Evolutionary conservation across 176 grass and related monocot genomes (phyloP), one percentile per base, ranked within the genome.

Genomic region (Otatea glauca): DNA sequence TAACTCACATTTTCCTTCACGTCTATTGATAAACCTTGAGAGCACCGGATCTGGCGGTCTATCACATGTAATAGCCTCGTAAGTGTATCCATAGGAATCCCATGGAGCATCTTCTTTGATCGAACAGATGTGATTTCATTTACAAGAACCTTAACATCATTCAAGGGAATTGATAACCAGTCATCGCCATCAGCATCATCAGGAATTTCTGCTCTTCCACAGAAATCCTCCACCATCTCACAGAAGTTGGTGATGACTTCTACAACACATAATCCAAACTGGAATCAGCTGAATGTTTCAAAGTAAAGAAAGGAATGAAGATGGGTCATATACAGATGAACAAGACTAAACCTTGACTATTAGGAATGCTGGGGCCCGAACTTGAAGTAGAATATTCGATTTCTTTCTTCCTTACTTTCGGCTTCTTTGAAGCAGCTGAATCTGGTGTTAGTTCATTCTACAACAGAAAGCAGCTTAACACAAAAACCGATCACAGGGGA

Each of bases 141-240:
- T 48, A 94, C 88, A 80, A 99, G 91, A 82, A 77, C 48, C 77
- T 96, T 99, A 78, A 89, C 86, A 82, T 94, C 93, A 83, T 83
- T 56, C 51, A 96, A 70, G 54, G 91, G 90, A 68, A 99, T 63
- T 81, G 90, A 94, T 74, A 88, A 70, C 80, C 84, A 92, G 65
- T 92, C 97, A 75, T 83, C 88, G n/a, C 88, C 91, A 70, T 98
- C 96, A 72, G 78, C 83, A 79, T 99, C 90, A 61, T 96, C 90
- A 79, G 76, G 85, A 83, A 70, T 76, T 87, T 98, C 96, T 81
- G 81, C 89, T 90, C 78, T 93, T 66, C 91, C 85, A 84, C 93
- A 99, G 81, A 99, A 99, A 48, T 92, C 94, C 60, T 99, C 97
- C 69, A 89, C 91, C 74, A 88, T 85, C 86, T 99, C 97, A 81